Evolutionary conservation across 371 early-diverging fungal species (phyloP).

Genomic region (Haplosporangium sp.): DNA sequence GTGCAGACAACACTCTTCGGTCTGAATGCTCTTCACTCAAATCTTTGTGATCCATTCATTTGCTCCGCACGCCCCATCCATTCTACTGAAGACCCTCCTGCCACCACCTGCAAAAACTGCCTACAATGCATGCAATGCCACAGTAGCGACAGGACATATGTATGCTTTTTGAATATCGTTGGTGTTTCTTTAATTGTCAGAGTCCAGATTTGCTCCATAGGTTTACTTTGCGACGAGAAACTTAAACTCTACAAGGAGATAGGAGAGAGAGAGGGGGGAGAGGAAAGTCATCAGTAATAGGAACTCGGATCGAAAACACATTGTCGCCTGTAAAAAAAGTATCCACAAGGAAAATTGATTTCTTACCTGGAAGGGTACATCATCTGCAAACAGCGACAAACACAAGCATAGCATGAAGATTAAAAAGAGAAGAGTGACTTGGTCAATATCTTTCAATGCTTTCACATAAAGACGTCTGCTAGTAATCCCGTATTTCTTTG

Average conservation of each 20-base stretch:
- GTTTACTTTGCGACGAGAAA: constrained; percentile 31
- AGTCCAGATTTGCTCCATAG: constrained; percentile 42
- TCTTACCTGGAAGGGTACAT: constrained; percentile 48
- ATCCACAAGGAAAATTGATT: not conserved
- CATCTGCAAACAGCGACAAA: constrained; percentile 15
- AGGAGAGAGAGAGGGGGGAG: not conserved
- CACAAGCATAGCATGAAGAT: not conserved
- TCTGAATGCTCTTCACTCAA: too few species aligned
- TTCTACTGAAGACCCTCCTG: too few species aligned
- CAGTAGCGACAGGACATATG: too few species aligned
- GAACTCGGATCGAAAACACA: not conserved
- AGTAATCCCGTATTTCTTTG: too few species aligned
- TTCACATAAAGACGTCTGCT: too few species aligned
- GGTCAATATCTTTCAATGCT: not conserved
- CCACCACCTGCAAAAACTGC: too few species aligned
- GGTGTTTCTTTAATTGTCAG: constrained; percentile 23
- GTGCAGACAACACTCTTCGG: too few species aligned
- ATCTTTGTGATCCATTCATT: too few species aligned
- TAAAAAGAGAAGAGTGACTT: not conserved
- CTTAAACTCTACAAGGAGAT: constrained; percentile 34
- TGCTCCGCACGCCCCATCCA: too few species aligned
- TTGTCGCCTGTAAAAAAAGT: not conserved
- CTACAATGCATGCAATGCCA: not conserved
- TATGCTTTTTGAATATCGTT: not conserved
- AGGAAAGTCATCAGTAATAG: not conserved